These are phyloP conservation scores for Stylosanthes scabra DNA, from an alignment of 331 rosid species.

Conservation along the genomic window DNA sequence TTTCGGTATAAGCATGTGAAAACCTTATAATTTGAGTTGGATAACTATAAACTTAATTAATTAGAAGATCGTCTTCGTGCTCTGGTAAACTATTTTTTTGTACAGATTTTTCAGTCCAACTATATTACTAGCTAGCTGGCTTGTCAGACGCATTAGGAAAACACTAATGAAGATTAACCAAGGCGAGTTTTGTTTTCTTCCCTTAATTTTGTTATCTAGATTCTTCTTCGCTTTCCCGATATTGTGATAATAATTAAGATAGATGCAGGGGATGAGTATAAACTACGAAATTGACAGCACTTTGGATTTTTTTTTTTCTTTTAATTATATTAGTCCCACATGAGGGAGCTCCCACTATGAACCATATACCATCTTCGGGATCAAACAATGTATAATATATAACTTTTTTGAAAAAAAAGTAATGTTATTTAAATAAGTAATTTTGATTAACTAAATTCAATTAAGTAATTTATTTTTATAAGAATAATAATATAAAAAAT, in stretches of 20 bases:
- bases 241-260: conserved; percentile 25
- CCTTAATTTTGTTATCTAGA: conserved; percentile 22
- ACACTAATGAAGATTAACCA: conserved; percentile 34
- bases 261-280: conserved; percentile 31
- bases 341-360: no score
- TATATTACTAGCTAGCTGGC: conserved; percentile 49
- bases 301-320: background rate
- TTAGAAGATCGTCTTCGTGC: conserved; percentile 21
- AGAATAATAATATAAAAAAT: no score
- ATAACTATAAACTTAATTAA: no score
- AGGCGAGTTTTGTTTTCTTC: conserved; percentile 40
- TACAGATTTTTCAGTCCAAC: background rate
- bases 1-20: conserved; percentile 46
- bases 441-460: no score
- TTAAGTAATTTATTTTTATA: no score
- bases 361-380: no score
- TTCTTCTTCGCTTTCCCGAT: conserved; percentile 52
- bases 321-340: background rate
- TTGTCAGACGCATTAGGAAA: conserved; percentile 49
- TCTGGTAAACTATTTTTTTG: background rate
- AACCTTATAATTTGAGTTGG: conserved; percentile 33
- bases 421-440: no score
- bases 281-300: conserved; percentile 39
- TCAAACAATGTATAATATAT: no score
- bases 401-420: no score